Base-by-base conservation (phyloP, 495 filamentous ascomycete species). In the Penicillium canariense region DNA sequence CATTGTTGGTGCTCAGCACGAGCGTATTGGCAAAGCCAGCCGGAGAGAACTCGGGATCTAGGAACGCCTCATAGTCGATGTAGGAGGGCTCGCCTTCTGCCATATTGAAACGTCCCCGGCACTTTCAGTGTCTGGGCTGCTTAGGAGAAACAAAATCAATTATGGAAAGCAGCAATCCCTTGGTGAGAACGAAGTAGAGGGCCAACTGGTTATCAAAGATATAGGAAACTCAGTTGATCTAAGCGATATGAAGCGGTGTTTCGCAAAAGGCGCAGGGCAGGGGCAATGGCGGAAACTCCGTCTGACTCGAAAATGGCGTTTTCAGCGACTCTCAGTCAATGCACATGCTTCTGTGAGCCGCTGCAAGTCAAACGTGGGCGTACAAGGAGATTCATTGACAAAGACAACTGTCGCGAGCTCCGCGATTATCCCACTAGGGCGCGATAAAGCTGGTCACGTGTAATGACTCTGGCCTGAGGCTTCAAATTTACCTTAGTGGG, bases 61-160 rank as follows among this genome's bases (percentile, higher is more conserved):
- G 81, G 71, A 98, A 96, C 59, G 89, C 77, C 62, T 96, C 90
- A 73, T 96, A 96, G 78, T 98, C 91, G 69, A 98, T 92, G 76
- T 98, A 98, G 14, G 93, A 96, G 15, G 85, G 81, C 48, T 78
- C 75, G 11, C 58, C 63, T 60, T 71, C 69, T 12, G 68, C 63
- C 74, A 78, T 78, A 12, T 55, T 60, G 48, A 25, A 32, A 10
- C 12, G 5, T 11, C 12, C n/a, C 17, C 9, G 5, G 10, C 18
- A 32, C 17, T 32, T 22, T 18, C 10, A 6, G 1, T 15, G 9
- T 15, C 15, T 12, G 0, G 2, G 7, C 22, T 25, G 17, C 3
- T 25, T 12, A 7, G 0, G 9, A 42, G 5, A 6, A 2, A 2
- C 18, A 5, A 25, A 5, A n/a, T 1, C n/a, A n/a, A n/a, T n/a